Percentiles rank a stretch among this genome's conserved stretches.
Conservation (phyloP, 768 basidiomycete genomes). For the Lactifluus volemus region DNA sequence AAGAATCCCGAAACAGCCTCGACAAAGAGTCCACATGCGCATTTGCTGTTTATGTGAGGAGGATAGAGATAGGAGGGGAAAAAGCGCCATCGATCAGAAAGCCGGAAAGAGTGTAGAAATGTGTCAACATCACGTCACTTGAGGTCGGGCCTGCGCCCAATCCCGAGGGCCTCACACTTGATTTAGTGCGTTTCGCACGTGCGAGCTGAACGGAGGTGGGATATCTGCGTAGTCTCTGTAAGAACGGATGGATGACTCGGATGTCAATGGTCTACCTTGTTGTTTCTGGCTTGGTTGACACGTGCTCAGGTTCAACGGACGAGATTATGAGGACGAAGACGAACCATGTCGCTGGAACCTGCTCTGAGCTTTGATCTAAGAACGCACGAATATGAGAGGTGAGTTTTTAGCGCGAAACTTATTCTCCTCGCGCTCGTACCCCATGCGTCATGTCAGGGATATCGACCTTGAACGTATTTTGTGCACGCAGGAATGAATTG, state of each 20-base stretch:
- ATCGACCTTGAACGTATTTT: conserved; percentile 81
- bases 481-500: background rate
- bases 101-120: too few relatives aligned
- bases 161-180: conserved; percentile 74
- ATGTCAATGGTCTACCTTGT: background rate
- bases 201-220: conserved; percentile 63
- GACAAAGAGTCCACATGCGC: too few relatives aligned
- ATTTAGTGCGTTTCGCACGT: conserved; percentile 79
- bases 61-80: too few relatives aligned
- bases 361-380: conserved; percentile 64
- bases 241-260: too few relatives aligned
- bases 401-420: background rate
- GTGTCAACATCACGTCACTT: too few relatives aligned
- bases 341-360: conserved; percentile 85
- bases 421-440: conserved; percentile 44
- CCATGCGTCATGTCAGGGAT: conserved; percentile 73
- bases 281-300: too few relatives aligned
- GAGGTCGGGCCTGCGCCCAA: conserved; percentile 55
- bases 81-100: too few relatives aligned
- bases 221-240: conserved; percentile 89
- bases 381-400: background rate
- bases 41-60: too few relatives aligned
- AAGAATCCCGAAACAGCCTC: too few relatives aligned
- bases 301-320: conserved; percentile 31
- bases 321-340: conserved; percentile 79